Evolutionary conservation across 1,284 basidiomycete species (phyloP).

Genomic region (Apiotrichum mycotoxinovorans): DNA sequence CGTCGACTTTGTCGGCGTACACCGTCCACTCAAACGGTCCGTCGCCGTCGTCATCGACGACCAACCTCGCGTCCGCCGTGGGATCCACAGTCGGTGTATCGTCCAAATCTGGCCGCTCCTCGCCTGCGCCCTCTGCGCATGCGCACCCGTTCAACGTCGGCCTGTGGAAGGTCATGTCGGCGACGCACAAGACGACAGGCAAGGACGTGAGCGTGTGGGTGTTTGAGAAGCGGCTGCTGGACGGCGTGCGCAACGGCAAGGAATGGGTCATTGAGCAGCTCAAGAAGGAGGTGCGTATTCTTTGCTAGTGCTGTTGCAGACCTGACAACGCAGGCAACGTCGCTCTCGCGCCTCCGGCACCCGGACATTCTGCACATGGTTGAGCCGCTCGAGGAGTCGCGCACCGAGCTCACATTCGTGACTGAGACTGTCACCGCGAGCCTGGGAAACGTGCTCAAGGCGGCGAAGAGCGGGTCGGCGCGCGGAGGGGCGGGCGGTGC

Average conservation of each 20-base stretch:
- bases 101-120: conserved; percentile 39
- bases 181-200: conserved; percentile 76
- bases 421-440: conserved; percentile 81
- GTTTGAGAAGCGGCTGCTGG: conserved; percentile 73
- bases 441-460: conserved; percentile 53
- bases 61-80: conserved; percentile 44
- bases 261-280: conserved; percentile 75
- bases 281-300: conserved; percentile 77
- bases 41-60: conserved; percentile 34
- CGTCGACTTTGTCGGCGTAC: conserved; percentile 80
- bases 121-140: conserved; percentile 35
- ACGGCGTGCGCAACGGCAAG: conserved; percentile 64
- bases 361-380: conserved; percentile 97
- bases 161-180: conserved; percentile 78
- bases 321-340: conserved; percentile 63
- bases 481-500: conserved; percentile 6
- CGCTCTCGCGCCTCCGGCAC: conserved; percentile 80
- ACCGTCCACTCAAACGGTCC: conserved; percentile 54
- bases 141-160: conserved; percentile 63
- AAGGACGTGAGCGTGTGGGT: conserved; percentile 88
- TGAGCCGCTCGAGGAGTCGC: conserved; percentile 93
- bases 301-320: conserved; percentile 24
- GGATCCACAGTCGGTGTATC: background rate
- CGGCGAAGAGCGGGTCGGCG: conserved; percentile 56
- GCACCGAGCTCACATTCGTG: conserved; percentile 81